Percentiles rank a stretch among this genome's conserved stretches.
Evolutionary conservation across 2,329 filamentous ascomycete genomes (phyloP).

Genomic region (Arthrobotrys sphaeroides): DNA sequence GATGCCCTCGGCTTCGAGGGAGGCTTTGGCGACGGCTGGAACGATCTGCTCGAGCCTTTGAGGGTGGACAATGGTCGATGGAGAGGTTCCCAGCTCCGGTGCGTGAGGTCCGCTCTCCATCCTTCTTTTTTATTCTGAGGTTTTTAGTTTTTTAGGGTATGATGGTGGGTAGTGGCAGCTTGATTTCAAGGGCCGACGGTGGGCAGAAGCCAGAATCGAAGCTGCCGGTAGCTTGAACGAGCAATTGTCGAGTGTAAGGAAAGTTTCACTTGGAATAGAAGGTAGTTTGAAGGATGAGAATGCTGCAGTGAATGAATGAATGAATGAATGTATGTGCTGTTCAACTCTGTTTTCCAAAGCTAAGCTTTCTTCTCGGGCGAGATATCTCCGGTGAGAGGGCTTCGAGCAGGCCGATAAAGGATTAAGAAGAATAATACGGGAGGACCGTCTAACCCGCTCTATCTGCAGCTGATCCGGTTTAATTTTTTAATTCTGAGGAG

Average conservation of each 20-base stretch:
- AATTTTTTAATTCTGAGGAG: too few species aligned
- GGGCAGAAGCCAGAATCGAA: background rate
- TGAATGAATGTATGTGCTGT: too few species aligned
- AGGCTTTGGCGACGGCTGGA: conserved; percentile 40
- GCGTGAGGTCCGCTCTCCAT: conserved; percentile 54
- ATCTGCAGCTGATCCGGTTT: too few species aligned
- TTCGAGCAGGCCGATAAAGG: too few species aligned
- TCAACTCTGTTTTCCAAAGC: too few species aligned
- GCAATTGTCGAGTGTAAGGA: conserved; percentile 8
- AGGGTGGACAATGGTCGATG: conserved; percentile 45
- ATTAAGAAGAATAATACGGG: too few species aligned
- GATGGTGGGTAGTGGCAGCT: background rate
- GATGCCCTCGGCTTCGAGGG: conserved; percentile 45
- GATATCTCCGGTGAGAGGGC: background rate
- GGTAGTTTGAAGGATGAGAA: background rate
- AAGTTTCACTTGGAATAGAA: background rate
- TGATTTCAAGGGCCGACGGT: background rate
- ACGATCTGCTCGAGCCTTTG: conserved; percentile 41
- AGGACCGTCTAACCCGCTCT: too few species aligned
- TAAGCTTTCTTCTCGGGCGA: background rate
- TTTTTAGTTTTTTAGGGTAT: background rate
- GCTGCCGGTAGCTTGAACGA: background rate
- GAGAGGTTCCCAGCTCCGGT: conserved; percentile 39
- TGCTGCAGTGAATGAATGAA: too few species aligned
- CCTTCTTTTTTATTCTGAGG: background rate